Conservation (phyloP, 2,329 filamentous ascomycete species). For the Alternaria atra region DNA sequence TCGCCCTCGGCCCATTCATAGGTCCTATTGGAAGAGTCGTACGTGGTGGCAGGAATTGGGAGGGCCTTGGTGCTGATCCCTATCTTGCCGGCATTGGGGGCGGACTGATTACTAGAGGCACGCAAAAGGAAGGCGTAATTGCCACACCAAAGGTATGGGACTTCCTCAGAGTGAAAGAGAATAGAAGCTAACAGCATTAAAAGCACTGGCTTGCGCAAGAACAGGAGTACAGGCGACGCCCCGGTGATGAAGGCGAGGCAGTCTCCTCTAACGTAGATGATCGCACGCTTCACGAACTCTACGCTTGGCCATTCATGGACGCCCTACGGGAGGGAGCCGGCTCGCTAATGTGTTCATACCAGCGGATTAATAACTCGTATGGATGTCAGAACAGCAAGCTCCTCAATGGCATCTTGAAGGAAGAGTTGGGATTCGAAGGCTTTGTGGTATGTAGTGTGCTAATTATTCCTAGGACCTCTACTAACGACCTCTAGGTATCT, state of each 20-base stretch:
- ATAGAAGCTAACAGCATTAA: conserved; percentile 32
- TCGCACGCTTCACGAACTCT: conserved; percentile 71
- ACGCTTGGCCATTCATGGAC: conserved; percentile 72
- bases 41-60: conserved; percentile 76
- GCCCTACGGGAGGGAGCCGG: conserved; percentile 65
- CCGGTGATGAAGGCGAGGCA: conserved; percentile 60
- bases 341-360: conserved; percentile 67
- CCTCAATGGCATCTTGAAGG: conserved; percentile 61
- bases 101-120: conserved; percentile 60
- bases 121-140: conserved; percentile 61
- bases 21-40: conserved; percentile 76
- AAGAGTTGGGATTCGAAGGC: conserved; percentile 60
- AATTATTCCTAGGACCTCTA: not conserved
- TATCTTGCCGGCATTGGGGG: conserved; percentile 65
- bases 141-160: conserved; percentile 30
- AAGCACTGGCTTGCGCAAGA: conserved; percentile 60
- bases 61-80: conserved; percentile 75
- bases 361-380: conserved; percentile 45
- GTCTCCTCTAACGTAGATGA: conserved; percentile 71
- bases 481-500: conserved; percentile 16
- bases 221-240: conserved; percentile 60
- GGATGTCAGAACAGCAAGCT: conserved; percentile 50
- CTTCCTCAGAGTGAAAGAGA: not conserved
- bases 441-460: conserved; percentile 46
- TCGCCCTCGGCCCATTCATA: conserved; percentile 74